These are phyloP conservation scores for Lipomyces starkeyi DNA, from an alignment of 805 yeast genomes.

Conservation along the genomic window DNA sequence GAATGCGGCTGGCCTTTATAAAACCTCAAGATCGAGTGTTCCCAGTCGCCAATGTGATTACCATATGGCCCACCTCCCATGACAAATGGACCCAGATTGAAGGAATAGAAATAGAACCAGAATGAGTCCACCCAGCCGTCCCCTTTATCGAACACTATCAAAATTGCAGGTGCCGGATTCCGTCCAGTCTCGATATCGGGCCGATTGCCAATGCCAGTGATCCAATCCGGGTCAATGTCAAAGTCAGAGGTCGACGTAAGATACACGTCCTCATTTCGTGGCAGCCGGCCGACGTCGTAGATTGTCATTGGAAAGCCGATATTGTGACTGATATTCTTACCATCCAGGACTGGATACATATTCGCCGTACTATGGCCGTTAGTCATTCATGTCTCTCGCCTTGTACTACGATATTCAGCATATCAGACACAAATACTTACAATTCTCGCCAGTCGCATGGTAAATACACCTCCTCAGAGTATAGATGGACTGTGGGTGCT, in stretches of 20 bases:
- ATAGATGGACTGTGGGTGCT: constrained; percentile 79
- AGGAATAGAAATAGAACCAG: constrained; percentile 95
- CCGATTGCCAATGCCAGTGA: constrained; percentile 70
- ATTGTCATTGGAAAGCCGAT: constrained; percentile 39
- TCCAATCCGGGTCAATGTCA: constrained; percentile 77
- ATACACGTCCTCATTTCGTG: constrained; percentile 52
- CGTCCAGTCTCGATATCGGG: constrained; percentile 77
- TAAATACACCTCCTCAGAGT: constrained; percentile 84
- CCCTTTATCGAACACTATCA: constrained; percentile 89
- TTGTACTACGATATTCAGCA: constrained; percentile 54
- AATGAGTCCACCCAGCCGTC: constrained; percentile 94
- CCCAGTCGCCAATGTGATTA: constrained; percentile 98
- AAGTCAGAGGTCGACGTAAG: constrained; percentile 76
- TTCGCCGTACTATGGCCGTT: constrained; percentile 41
- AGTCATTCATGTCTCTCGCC: constrained; percentile 52
- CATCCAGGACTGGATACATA: constrained; percentile 41
- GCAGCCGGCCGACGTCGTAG: constrained; percentile 45
- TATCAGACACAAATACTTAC: constrained; percentile 52
- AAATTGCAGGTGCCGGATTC: constrained; percentile 78
- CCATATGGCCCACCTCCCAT: constrained; percentile 99
- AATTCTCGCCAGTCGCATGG: constrained; percentile 77
- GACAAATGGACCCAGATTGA: constrained; percentile 93
- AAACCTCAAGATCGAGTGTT: constrained; percentile 86
- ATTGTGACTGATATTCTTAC: constrained; percentile 42
- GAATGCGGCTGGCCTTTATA: constrained; percentile 78